These are phyloP conservation scores for Malassezia cuniculi DNA, from an alignment of 1,284 basidiomycete genomes.

Conservation along the genomic window DNA sequence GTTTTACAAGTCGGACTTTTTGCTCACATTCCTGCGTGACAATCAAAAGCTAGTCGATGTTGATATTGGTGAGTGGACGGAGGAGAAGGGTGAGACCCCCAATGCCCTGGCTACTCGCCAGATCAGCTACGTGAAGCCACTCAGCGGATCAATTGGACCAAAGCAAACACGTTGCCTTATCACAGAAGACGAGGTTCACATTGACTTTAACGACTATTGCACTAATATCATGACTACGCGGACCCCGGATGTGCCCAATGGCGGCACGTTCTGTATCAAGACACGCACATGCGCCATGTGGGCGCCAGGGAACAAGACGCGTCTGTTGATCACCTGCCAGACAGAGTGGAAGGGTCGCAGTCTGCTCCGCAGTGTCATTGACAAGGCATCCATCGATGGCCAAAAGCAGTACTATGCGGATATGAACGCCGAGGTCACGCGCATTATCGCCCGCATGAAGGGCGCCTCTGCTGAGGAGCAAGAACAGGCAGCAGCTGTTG, in stretches of 20 bases:
- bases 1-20: conserved; percentile 89
- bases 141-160: conserved; percentile 75
- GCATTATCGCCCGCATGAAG: no score
- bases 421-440: conserved; percentile 68
- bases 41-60: conserved; percentile 65
- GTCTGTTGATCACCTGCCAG: conserved; percentile 71
- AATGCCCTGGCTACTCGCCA: conserved; percentile 51
- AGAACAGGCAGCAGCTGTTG: no score
- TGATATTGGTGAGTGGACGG: conserved; percentile 36
- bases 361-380: conserved; percentile 89
- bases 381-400: conserved; percentile 80
- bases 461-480: no score
- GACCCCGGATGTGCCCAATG: conserved; percentile 88
- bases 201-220: conserved; percentile 74
- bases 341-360: conserved; percentile 94
- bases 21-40: conserved; percentile 77
- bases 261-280: conserved; percentile 80
- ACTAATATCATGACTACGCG: conserved; percentile 74
- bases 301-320: conserved; percentile 65
- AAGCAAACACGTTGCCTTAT: conserved; percentile 91
- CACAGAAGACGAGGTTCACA: conserved; percentile 65
- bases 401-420: conserved; percentile 78
- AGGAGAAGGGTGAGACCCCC: conserved; percentile 46
- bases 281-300: conserved; percentile 88
- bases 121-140: conserved; percentile 90